Percentiles rank a stretch among this genome's conserved stretches.
Evolutionary conservation across 2,329 filamentous ascomycete species (phyloP).

Genomic region (Aspergillus carbonarius): DNA sequence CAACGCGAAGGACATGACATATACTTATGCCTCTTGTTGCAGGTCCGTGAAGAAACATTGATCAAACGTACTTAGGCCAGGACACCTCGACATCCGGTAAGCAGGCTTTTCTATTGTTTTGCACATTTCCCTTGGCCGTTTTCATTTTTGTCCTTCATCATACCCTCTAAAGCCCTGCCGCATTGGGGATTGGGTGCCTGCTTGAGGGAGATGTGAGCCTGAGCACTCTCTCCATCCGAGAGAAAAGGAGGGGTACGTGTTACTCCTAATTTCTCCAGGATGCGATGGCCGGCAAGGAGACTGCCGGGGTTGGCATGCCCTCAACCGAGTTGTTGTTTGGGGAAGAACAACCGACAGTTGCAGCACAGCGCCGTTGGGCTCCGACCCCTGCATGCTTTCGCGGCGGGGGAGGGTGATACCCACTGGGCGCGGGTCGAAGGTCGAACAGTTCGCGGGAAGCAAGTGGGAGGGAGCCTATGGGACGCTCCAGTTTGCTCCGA

Average conservation of each 20-base stretch:
- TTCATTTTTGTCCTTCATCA: background rate
- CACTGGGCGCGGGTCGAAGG: conserved; percentile 10
- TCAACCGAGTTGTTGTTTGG: background rate
- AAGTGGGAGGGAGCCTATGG: conserved; percentile 14
- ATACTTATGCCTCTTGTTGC: background rate
- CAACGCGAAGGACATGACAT: background rate
- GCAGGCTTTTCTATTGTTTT: background rate
- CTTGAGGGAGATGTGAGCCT: conserved; percentile 1
- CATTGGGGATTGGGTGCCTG: background rate
- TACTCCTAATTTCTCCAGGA: background rate
- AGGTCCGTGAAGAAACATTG: background rate
- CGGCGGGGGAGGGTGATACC: conserved; percentile 6
- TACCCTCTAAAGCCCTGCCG: background rate
- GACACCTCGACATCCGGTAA: conserved; percentile 3
- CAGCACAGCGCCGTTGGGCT: conserved; percentile 1
- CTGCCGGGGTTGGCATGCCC: background rate
- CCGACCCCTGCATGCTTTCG: conserved; percentile 5
- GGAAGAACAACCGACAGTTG: background rate
- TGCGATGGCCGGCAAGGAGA: background rate
- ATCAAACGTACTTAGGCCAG: background rate
- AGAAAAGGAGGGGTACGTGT: background rate
- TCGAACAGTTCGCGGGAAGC: conserved; percentile 12
- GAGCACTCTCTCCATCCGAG: background rate
- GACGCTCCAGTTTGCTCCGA: conserved; percentile 13
- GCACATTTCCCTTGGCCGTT: background rate